A percentile compares a stretch with the other conserved stretches of the same genome.
Evolutionary conservation across 176 grass and related monocot species (phyloP).

Genomic region (Thinopyrum elongatum): DNA sequence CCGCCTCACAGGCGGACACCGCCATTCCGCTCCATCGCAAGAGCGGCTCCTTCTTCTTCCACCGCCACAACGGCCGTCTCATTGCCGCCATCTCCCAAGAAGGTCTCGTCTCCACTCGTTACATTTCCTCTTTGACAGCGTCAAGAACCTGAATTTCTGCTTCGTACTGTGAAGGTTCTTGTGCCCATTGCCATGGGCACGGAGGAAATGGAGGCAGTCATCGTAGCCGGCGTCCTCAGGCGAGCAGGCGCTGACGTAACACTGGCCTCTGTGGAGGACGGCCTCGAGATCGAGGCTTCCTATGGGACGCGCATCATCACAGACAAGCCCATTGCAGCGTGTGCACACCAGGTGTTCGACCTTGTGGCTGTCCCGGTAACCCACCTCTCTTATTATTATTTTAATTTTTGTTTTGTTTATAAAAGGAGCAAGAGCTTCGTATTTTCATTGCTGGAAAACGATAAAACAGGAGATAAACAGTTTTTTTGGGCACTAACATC

Average conservation of each 20-base stretch:
- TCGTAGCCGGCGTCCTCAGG: conserved; percentile 69
- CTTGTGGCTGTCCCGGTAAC: conserved; percentile 87
- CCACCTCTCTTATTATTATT: too few species aligned
- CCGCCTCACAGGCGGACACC: neutral
- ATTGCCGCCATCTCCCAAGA: conserved; percentile 30
- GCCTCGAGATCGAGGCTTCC: conserved; percentile 61
- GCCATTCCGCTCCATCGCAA: neutral
- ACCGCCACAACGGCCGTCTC: neutral
- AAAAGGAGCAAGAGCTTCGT: too few species aligned
- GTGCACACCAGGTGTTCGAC: conserved; percentile 73
- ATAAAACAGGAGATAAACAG: too few species aligned
- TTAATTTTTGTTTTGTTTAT: too few species aligned
- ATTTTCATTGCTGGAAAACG: too few species aligned
- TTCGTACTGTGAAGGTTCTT: conserved; percentile 49
- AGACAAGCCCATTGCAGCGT: conserved; percentile 59
- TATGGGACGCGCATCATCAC: conserved; percentile 66
- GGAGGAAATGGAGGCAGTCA: conserved; percentile 88
- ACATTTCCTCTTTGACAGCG: neutral
- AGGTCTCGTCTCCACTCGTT: conserved; percentile 24
- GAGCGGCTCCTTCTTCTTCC: neutral
- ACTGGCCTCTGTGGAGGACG: conserved; percentile 66
- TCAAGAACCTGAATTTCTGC: neutral
- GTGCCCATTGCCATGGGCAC: conserved; percentile 88
- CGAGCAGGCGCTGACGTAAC: conserved; percentile 67
- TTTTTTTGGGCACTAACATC: too few species aligned